These are phyloP conservation scores for Pelargonium myrrhifolium DNA, from an alignment of 441 rosid species.

Conservation along the genomic window DNA sequence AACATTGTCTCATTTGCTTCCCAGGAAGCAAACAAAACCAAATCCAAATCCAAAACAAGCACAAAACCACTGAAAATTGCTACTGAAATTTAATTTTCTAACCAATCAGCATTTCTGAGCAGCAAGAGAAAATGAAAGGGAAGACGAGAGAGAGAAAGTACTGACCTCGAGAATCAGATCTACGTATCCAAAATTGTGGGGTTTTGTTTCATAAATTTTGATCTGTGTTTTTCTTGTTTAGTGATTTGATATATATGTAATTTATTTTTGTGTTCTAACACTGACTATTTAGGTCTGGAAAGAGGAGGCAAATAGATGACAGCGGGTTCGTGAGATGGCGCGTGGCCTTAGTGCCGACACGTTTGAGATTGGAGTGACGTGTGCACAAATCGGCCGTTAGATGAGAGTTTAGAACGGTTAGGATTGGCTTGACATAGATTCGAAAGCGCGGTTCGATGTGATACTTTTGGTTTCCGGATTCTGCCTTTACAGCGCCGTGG, in stretches of 20 bases:
- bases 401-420: background rate
- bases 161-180: constrained; percentile 4
- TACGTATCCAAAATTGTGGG: constrained; percentile 3
- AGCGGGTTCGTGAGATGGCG: background rate
- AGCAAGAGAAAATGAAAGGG: background rate
- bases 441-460: background rate
- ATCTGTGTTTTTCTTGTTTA: background rate
- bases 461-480: background rate
- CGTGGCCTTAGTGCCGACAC: background rate
- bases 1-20: background rate
- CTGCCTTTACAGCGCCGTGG: background rate
- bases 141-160: background rate
- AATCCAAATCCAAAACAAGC: background rate
- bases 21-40: background rate
- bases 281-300: background rate
- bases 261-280: background rate
- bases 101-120: background rate
- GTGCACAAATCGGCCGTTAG: background rate
- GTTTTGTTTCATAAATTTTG: background rate
- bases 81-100: background rate
- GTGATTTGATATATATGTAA: background rate
- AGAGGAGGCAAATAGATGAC: background rate
- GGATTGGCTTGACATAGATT: background rate
- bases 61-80: background rate
- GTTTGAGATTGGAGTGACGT: background rate